Evolutionary conservation across 148 eudicot species (phyloP).

Genomic region (Simmondsia chinensis): DNA sequence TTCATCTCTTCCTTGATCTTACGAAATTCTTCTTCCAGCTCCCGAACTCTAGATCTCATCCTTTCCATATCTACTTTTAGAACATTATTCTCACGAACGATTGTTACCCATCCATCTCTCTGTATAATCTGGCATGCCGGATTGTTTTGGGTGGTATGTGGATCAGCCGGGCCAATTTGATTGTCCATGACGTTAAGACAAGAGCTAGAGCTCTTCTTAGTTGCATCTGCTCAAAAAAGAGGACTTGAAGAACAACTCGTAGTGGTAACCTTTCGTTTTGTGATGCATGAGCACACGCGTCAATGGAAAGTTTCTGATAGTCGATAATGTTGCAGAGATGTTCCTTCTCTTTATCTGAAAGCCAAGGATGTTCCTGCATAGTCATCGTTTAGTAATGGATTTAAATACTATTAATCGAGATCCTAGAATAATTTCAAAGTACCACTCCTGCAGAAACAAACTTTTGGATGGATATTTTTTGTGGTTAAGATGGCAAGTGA

Average conservation of each 20-base stretch:
- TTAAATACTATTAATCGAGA: too few species aligned
- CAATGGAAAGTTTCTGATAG: constrained; percentile 86
- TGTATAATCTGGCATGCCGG: constrained; percentile 35
- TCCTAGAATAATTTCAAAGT: too few species aligned
- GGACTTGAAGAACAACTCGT: constrained; percentile 76
- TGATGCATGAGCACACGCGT: constrained; percentile 94
- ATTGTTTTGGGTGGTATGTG: constrained; percentile 15
- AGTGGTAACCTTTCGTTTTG: constrained; percentile 85
- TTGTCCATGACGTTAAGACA: constrained; percentile 43
- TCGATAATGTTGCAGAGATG: constrained; percentile 74
- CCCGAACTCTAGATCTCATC: constrained; percentile 73
- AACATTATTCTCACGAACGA: constrained; percentile 58
- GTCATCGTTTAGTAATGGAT: not conserved
- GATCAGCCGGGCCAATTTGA: constrained; percentile 33
- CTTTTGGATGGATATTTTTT: too few species aligned
- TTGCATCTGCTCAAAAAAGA: constrained; percentile 90
- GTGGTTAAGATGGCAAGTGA: too few species aligned
- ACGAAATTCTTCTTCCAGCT: constrained; percentile 71
- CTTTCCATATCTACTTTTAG: constrained; percentile 71
- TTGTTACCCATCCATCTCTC: constrained; percentile 73
- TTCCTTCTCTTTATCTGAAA: constrained; percentile 68
- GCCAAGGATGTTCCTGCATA: constrained; percentile 88
- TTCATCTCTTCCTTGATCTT: constrained; percentile 69
- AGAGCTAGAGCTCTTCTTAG: constrained; percentile 61
- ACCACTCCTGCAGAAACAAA: too few species aligned